These are phyloP conservation scores for Carex pumila DNA, from an alignment of 176 grass and related monocot genomes.

Conservation along the genomic window DNA sequence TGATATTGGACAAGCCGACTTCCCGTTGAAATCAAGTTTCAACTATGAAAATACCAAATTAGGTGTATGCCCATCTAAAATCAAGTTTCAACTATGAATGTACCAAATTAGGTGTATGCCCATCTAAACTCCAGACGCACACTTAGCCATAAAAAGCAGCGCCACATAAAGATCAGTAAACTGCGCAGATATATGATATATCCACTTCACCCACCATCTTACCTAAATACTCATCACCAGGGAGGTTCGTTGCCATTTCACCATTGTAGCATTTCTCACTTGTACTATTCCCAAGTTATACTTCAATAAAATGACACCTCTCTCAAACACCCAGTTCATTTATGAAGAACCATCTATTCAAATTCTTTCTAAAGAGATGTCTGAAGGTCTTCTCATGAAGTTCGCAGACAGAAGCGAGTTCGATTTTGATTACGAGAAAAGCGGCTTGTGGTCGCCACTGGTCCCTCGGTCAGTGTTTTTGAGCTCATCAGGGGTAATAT, in stretches of 20 bases:
- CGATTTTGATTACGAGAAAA: constrained; percentile 70
- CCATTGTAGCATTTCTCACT: not conserved
- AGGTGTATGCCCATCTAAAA: no score
- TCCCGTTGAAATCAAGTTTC: not conserved
- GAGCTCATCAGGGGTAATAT: constrained; percentile 13
- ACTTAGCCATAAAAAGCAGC: not conserved
- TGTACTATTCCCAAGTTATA: not conserved
- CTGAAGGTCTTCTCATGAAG: constrained; percentile 55
- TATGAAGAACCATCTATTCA: constrained; percentile 12
- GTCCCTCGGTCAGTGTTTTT: constrained; percentile 39
- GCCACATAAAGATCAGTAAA: constrained; percentile 6
- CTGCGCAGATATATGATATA: not conserved
- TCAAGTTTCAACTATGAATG: not conserved
- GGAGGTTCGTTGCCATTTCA: not conserved
- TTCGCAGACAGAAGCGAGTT: constrained; percentile 68
- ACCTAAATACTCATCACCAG: not conserved
- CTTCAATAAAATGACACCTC: constrained; percentile 4
- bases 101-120: no score
- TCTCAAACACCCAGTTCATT: constrained; percentile 4
- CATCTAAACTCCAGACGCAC: not conserved
- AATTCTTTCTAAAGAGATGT: constrained; percentile 56
- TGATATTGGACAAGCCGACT: not conserved
- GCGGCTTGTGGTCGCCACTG: constrained; percentile 81
- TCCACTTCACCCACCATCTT: not conserved
- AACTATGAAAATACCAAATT: no score